Conservation (phyloP, 768 basidiomycete genomes). For the Hygrocybe coccinea region DNA sequence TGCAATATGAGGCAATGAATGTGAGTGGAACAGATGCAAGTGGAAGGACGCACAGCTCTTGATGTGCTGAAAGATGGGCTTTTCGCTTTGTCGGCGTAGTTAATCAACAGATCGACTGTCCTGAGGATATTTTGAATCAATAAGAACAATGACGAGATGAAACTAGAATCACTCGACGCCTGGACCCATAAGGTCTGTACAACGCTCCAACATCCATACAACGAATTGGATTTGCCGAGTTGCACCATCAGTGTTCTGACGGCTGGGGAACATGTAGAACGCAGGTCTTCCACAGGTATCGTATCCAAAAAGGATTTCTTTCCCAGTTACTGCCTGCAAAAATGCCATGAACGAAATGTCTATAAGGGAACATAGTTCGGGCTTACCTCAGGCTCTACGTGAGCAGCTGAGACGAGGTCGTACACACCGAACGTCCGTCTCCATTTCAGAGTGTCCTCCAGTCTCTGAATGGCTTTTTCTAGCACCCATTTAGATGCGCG, state of each 20-base stretch:
- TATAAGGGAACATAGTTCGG: neutral
- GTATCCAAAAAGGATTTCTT: constrained; percentile 73
- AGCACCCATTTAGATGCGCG: constrained; percentile 74
- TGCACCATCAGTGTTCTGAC: constrained; percentile 73
- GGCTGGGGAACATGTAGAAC: constrained; percentile 61
- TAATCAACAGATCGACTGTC: constrained; percentile 65
- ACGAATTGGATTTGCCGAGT: constrained; percentile 65
- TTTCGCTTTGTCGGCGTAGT: constrained; percentile 67
- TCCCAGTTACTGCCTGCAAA: constrained; percentile 70
- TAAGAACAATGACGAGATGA: neutral
- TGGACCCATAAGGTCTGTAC: constrained; percentile 71
- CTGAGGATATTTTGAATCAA: constrained; percentile 30
- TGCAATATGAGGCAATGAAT: neutral
- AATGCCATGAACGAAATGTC: neutral
- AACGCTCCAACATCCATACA: constrained; percentile 75
- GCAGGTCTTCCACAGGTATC: constrained; percentile 62
- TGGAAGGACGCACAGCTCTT: constrained; percentile 26
- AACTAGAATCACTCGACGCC: constrained; percentile 64
- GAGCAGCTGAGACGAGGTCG: constrained; percentile 50
- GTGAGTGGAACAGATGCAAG: neutral
- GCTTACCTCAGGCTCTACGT: constrained; percentile 71
- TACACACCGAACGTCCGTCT: constrained; percentile 74
- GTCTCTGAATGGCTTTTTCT: constrained; percentile 51
- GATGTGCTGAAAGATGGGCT: constrained; percentile 42
- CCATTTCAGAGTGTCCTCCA: constrained; percentile 76